Conservation (phyloP, 768 basidiomycete species). For the Leucocoprinus birnbaumii region DNA sequence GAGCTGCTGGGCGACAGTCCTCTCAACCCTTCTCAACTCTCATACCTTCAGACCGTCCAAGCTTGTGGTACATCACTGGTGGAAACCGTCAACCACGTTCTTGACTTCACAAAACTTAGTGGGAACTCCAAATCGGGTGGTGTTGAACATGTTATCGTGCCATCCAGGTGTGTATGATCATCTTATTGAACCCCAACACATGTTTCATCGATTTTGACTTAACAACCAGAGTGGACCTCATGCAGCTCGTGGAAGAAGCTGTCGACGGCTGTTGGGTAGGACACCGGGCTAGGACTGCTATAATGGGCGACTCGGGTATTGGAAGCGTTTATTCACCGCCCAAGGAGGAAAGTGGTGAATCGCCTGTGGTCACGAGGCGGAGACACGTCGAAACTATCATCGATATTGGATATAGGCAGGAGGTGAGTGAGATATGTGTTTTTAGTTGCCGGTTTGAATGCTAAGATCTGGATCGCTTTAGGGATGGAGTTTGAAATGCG, state of each 20-base stretch:
- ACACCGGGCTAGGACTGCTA: conserved; percentile 74
- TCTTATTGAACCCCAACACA: neutral
- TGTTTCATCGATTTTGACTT: neutral
- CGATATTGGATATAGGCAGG: conserved; percentile 72
- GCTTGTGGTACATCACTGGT: conserved; percentile 95
- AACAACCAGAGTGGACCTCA: conserved; percentile 59
- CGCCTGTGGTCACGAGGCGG: conserved; percentile 37
- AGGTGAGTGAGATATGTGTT: conserved; percentile 39
- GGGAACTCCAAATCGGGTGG: conserved; percentile 80
- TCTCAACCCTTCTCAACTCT: conserved; percentile 77
- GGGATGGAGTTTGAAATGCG: conserved; percentile 87
- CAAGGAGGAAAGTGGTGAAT: conserved; percentile 41
- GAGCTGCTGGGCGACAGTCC: conserved; percentile 85
- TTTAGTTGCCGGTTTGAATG: neutral
- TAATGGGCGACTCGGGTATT: conserved; percentile 71
- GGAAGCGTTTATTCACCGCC: conserved; percentile 93
- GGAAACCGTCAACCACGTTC: conserved; percentile 94
- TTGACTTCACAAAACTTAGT: conserved; percentile 94
- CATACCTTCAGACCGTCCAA: conserved; percentile 90
- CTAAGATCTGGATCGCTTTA: conserved; percentile 23
- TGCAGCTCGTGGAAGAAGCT: conserved; percentile 84
- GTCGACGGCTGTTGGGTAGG: conserved; percentile 96
- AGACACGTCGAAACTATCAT: conserved; percentile 82
- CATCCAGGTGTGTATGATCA: conserved; percentile 48
- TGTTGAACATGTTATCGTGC: conserved; percentile 71